Evolutionary conservation across 1,284 basidiomycete genomes (phyloP).

Genomic region (Afroboletus lepidellus): DNA sequence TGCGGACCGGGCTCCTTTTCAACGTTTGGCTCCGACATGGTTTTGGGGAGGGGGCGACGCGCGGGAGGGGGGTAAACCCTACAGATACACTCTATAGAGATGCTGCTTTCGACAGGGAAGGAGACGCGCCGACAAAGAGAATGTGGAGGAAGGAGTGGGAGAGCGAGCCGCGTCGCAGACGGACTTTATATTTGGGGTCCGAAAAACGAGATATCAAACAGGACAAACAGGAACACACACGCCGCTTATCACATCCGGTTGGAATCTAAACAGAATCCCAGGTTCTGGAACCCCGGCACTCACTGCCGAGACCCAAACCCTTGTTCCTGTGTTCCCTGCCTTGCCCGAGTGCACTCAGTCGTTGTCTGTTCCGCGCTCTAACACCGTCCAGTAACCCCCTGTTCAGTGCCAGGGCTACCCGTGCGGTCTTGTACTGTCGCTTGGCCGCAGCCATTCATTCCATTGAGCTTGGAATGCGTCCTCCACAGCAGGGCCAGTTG

Average conservation of each 20-base stretch:
- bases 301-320: slow-evolving; percentile 12
- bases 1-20: slow-evolving; percentile 64
- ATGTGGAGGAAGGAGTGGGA: slow-evolving; percentile 33
- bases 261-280: slow-evolving; percentile 26
- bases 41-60: neutral
- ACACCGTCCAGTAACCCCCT: slow-evolving; percentile 10
- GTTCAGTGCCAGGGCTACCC: neutral
- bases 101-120: slow-evolving; percentile 15
- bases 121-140: slow-evolving; percentile 10
- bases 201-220: slow-evolving; percentile 31
- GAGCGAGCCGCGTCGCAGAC: slow-evolving; percentile 27
- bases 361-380: slow-evolving; percentile 16
- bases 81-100: slow-evolving; percentile 30
- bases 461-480: neutral
- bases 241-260: slow-evolving; percentile 18
- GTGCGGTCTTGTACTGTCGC: too few relatives aligned
- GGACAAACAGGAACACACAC: slow-evolving; percentile 30
- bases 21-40: slow-evolving; percentile 45
- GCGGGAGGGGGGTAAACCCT: slow-evolving; percentile 22
- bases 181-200: slow-evolving; percentile 36
- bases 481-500: neutral
- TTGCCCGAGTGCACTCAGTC: neutral
- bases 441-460: too few relatives aligned
- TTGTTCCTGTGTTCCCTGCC: slow-evolving; percentile 20
- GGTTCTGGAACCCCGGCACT: slow-evolving; percentile 24